These are phyloP conservation scores for Paxillus involutus DNA, from an alignment of 768 basidiomycete genomes.

Conservation along the genomic window DNA sequence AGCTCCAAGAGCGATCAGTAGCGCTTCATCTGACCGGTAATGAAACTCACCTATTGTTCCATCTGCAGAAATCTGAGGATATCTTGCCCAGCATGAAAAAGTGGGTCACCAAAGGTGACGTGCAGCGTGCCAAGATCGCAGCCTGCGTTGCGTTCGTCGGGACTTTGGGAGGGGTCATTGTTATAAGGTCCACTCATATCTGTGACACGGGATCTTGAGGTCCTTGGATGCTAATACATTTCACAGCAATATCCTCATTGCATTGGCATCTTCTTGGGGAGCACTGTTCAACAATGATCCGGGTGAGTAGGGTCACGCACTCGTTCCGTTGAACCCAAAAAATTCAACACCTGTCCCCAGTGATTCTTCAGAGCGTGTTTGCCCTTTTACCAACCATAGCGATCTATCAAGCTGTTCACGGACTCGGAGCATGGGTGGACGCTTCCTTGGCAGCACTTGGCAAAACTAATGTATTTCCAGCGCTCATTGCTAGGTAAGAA, in stretches of 20 bases:
- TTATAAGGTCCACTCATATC: slow-evolving; percentile 6
- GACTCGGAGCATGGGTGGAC: slow-evolving; percentile 20
- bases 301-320: slow-evolving; percentile 18
- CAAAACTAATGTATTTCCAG: slow-evolving; percentile 21
- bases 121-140: slow-evolving; percentile 17
- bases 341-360: slow-evolving; percentile 23
- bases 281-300: slow-evolving; percentile 60
- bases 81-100: slow-evolving; percentile 17
- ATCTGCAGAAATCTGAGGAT: not conserved
- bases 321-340: not conserved
- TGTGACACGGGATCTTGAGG: not conserved
- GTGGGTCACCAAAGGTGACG: slow-evolving; percentile 19
- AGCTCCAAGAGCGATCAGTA: slow-evolving; percentile 18
- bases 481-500: slow-evolving; percentile 20
- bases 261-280: slow-evolving; percentile 51
- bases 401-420: slow-evolving; percentile 23
- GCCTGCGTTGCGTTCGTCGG: slow-evolving; percentile 13
- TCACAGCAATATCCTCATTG: slow-evolving; percentile 40
- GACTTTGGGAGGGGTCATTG: slow-evolving; percentile 15
- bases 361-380: slow-evolving; percentile 45
- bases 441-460: slow-evolving; percentile 18
- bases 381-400: slow-evolving; percentile 46
- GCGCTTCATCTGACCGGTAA: slow-evolving; percentile 26
- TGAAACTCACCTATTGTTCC: not conserved
- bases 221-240: not conserved